Conservation (phyloP, 129 eudicot species). For the Deinandra increscens region DNA sequence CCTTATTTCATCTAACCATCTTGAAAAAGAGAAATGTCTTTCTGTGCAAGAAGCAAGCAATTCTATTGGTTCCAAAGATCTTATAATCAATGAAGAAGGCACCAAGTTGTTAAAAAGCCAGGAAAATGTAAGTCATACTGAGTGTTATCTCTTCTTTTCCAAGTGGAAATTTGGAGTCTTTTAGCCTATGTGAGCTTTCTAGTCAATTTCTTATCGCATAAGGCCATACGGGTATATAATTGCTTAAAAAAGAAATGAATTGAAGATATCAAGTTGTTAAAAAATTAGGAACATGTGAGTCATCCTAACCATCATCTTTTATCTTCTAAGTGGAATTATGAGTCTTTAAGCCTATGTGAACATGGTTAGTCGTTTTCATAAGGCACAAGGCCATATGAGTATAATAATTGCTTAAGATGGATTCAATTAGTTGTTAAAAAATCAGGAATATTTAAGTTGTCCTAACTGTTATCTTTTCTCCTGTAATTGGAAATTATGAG, state of each 20-base stretch:
- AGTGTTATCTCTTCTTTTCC: conserved; percentile 12
- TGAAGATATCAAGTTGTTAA: conserved; percentile 28
- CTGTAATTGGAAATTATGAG: background rate
- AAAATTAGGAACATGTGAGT: conserved; percentile 50
- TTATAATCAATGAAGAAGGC: conserved; percentile 20
- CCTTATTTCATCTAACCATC: conserved; percentile 32
- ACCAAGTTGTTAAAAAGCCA: conserved; percentile 31
- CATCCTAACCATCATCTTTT: conserved; percentile 4
- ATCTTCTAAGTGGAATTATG: conserved; percentile 10
- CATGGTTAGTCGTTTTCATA: background rate
- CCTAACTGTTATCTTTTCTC: background rate
- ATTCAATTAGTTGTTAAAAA: conserved; percentile 21
- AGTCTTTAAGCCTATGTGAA: background rate
- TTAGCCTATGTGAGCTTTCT: background rate
- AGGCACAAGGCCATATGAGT: background rate
- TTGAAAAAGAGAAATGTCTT: conserved; percentile 23
- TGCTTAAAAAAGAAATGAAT: background rate
- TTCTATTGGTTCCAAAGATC: conserved; percentile 22
- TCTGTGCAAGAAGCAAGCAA: conserved; percentile 32
- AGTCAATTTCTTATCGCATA: background rate
- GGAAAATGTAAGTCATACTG: conserved; percentile 48
- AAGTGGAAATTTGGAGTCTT: conserved; percentile 1
- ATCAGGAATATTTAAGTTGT: conserved; percentile 44
- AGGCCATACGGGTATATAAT: background rate
- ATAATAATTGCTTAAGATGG: background rate